phyloP scores from a whole-genome alignment of 371 early-diverging fungal genomes.

The Amoeboaphelidium protococcarum region DNA sequence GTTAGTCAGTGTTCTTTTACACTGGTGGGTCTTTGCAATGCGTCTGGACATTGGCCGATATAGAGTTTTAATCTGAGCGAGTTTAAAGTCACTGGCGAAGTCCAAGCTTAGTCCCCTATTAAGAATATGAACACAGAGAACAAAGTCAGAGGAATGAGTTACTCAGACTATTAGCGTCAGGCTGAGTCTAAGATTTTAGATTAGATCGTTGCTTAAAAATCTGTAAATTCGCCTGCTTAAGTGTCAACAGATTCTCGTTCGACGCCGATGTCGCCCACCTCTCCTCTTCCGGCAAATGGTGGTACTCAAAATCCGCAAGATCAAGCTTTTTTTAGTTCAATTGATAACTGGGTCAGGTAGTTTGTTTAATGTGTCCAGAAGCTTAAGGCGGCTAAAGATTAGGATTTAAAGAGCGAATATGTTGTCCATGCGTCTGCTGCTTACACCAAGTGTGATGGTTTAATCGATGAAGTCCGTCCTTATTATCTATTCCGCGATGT shows the following conservation, averaged over 20 bases:
- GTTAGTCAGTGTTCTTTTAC: conserved; percentile 9
- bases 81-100: conserved; percentile 5
- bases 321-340: conserved; percentile 7
- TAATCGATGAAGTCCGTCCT: conserved; percentile 11
- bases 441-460: conserved; percentile 8
- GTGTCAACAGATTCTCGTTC: conserved; percentile 2
- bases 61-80: conserved; percentile 10
- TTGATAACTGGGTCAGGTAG: conserved; percentile 10
- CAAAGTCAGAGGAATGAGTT: neutral
- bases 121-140: neutral
- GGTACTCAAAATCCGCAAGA: conserved; percentile 3
- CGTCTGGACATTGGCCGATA: conserved; percentile 10
- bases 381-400: conserved; percentile 8
- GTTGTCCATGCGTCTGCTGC: conserved; percentile 7
- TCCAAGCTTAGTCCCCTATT: neutral
- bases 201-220: neutral
- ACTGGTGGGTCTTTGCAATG: conserved; percentile 13
- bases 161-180: neutral
- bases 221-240: neutral
- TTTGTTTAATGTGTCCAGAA: conserved; percentile 13
- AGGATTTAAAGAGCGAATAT: conserved; percentile 11
- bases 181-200: neutral
- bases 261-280: neutral
- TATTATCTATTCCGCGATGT: neutral
- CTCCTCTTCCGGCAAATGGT: neutral